Conservation (phyloP, 73 alveolate species). For the Paramecium bursaria region DNA sequence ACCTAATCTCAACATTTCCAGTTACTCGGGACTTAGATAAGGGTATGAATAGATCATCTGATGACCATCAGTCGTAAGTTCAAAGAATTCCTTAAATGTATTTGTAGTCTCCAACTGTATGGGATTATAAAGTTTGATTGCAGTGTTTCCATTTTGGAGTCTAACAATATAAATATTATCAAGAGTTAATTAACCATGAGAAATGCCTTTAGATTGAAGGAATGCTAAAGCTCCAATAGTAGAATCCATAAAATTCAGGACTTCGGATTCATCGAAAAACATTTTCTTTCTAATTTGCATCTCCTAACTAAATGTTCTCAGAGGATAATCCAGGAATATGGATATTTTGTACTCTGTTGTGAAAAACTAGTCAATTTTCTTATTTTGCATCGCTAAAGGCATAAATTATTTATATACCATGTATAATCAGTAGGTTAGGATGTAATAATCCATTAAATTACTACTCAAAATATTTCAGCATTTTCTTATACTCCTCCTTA, state of each 20-base stretch:
- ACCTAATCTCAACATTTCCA: not conserved
- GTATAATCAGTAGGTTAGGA: constrained; percentile 32
- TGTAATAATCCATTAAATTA: constrained; percentile 49
- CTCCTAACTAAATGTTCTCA: constrained; percentile 19
- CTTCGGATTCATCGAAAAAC: constrained; percentile 44
- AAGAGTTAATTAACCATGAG: not conserved
- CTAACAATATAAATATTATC: not conserved
- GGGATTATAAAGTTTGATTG: constrained; percentile 1
- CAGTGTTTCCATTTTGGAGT: constrained; percentile 19
- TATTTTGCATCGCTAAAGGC: constrained; percentile 13
- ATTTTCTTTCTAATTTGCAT: constrained; percentile 3
- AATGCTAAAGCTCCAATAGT: constrained; percentile 28
- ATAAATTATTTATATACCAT: constrained; percentile 9
- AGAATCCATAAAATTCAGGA: constrained; percentile 34
- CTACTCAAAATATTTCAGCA: too few relatives aligned
- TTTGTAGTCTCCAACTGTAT: not conserved
- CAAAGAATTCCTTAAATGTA: not conserved
- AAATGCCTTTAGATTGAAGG: constrained; percentile 21
- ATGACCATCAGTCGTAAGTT: not conserved
- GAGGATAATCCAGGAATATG: constrained; percentile 24
- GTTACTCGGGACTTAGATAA: constrained; percentile 31
- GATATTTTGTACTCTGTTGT: constrained; percentile 16
- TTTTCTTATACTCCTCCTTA: too few relatives aligned
- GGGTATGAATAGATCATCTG: constrained; percentile 5
- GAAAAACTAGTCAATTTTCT: constrained; percentile 34